Percentiles rank a stretch among this genome's conserved stretches.
Conservation (phyloP, 2,329 filamentous ascomycete species). For the Myriosclerotinia duriaeana region DNA sequence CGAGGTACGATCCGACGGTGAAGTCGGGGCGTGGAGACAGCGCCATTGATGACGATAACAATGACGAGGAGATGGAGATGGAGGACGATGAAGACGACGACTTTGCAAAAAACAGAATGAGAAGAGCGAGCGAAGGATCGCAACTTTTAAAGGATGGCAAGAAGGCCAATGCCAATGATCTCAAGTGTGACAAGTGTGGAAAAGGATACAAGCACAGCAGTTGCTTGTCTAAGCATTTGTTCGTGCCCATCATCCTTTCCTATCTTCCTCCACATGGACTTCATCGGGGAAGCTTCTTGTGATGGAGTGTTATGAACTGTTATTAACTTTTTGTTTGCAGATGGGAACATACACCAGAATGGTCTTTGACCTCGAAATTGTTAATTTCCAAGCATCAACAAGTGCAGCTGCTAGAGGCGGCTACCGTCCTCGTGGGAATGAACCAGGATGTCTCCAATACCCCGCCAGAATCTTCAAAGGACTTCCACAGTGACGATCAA, state of each 20-base stretch:
- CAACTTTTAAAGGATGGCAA: constrained; percentile 75
- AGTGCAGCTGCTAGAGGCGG: constrained; percentile 94
- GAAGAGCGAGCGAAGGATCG: constrained; percentile 81
- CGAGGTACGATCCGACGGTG: constrained; percentile 50
- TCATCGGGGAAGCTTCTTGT: constrained; percentile 45
- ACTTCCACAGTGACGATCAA: constrained; percentile 70
- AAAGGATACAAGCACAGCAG: constrained; percentile 99
- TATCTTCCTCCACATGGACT: constrained; percentile 40
- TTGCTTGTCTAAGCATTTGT: constrained; percentile 99
- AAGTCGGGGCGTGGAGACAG: constrained; percentile 55
- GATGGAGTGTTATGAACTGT: constrained; percentile 34
- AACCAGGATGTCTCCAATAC: constrained; percentile 60
- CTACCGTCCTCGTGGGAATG: constrained; percentile 94
- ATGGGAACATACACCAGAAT: constrained; percentile 99
- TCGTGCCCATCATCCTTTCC: constrained; percentile 66
- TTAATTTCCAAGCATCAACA: constrained; percentile 99
- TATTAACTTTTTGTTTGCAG: constrained; percentile 54
- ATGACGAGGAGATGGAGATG: constrained; percentile 58
- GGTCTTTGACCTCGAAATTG: constrained; percentile 94
- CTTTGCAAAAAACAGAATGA: constrained; percentile 51
- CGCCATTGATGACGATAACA: constrained; percentile 68
- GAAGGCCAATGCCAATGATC: constrained; percentile 77
- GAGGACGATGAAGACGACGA: constrained; percentile 49
- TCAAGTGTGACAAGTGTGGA: constrained; percentile 96
- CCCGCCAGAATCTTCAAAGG: constrained; percentile 64